Conservation (phyloP, 495 filamentous ascomycete species). For the Aspergillus haitiensis region DNA sequence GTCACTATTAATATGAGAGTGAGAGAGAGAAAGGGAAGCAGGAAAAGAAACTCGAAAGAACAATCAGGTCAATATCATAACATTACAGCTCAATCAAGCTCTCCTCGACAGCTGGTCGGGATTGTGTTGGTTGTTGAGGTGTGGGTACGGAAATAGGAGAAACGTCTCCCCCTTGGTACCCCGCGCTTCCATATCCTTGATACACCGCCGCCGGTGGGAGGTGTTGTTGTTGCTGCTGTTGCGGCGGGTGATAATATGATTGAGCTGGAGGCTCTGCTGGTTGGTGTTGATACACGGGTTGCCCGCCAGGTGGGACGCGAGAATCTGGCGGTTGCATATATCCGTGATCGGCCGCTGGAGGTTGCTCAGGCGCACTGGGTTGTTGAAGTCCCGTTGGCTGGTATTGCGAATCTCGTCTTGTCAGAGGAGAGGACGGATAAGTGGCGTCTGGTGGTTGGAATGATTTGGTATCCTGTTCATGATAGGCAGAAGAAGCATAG, state of each 20-base stretch:
- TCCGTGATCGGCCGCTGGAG: conserved; percentile 28
- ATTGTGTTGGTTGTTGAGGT: conserved; percentile 46
- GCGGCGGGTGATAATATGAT: conserved; percentile 44
- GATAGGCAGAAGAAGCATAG: conserved; percentile 30
- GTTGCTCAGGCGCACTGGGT: conserved; percentile 33
- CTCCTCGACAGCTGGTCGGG: conserved; percentile 71
- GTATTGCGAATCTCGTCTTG: conserved; percentile 34
- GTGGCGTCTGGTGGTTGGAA: conserved; percentile 30
- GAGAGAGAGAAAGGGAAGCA: not conserved
- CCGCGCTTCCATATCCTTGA: conserved; percentile 37
- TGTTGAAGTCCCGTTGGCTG: conserved; percentile 28
- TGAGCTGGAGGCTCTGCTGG: conserved; percentile 32
- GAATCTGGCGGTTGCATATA: conserved; percentile 33
- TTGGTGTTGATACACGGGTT: conserved; percentile 26
- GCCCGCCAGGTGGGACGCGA: conserved; percentile 19
- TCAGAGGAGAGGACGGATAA: conserved; percentile 29
- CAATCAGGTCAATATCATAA: not conserved
- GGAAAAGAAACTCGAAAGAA: not conserved
- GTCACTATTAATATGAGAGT: too few species aligned
- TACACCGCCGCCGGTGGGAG: conserved; percentile 45
- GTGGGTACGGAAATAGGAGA: conserved; percentile 62
- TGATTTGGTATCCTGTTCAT: conserved; percentile 25
- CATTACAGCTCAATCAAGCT: conserved; percentile 76
- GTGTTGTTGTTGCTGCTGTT: conserved; percentile 41
- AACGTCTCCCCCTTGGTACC: conserved; percentile 34